A percentile compares a stretch with the other conserved stretches of the same genome.
Conservation (phyloP, 441 rosid genomes). For the Pelargonium cotyledonis region DNA sequence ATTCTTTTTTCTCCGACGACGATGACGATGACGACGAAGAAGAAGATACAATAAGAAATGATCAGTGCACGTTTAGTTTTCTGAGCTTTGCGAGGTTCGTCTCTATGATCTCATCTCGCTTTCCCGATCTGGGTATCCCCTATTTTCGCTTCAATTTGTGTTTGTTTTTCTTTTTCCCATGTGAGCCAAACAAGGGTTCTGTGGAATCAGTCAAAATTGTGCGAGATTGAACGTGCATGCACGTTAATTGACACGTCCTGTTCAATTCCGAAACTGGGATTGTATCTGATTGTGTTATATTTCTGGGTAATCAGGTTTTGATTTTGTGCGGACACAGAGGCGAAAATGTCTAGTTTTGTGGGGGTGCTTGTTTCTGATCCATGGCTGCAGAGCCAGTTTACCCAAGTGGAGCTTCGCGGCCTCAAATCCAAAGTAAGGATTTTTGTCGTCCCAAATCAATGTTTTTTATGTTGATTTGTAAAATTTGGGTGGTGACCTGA, state of each 20-base stretch:
- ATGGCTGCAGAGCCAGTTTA: slow-evolving; percentile 97
- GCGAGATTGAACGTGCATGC: slow-evolving; percentile 16
- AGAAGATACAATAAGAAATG: neutral
- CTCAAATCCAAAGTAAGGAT: slow-evolving; percentile 72
- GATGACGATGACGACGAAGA: neutral
- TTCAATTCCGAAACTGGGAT: slow-evolving; percentile 19
- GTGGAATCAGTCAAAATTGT: slow-evolving; percentile 2
- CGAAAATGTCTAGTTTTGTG: slow-evolving; percentile 73
- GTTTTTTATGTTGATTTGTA: slow-evolving; percentile 1
- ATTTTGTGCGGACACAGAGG: slow-evolving; percentile 6
- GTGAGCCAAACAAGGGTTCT: no score
- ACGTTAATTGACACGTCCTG: slow-evolving; percentile 3
- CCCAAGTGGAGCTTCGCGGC: slow-evolving; percentile 92
- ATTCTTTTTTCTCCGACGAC: neutral
- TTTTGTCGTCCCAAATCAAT: slow-evolving; percentile 5
- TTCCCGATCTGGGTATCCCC: neutral
- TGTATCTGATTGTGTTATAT: slow-evolving; percentile 10
- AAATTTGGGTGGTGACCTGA: slow-evolving; percentile 9
- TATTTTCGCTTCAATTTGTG: neutral
- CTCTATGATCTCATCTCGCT: slow-evolving; percentile 2
- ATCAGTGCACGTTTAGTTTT: neutral
- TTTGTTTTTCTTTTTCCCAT: no score
- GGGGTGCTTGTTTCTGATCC: slow-evolving; percentile 95
- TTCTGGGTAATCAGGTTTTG: neutral
- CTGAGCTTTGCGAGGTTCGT: slow-evolving; percentile 5